Percentiles rank a stretch among this genome's conserved stretches.
phyloP scores from a whole-genome alignment of 2,329 filamentous ascomycete species.

The Colletotrichum tropicale region DNA sequence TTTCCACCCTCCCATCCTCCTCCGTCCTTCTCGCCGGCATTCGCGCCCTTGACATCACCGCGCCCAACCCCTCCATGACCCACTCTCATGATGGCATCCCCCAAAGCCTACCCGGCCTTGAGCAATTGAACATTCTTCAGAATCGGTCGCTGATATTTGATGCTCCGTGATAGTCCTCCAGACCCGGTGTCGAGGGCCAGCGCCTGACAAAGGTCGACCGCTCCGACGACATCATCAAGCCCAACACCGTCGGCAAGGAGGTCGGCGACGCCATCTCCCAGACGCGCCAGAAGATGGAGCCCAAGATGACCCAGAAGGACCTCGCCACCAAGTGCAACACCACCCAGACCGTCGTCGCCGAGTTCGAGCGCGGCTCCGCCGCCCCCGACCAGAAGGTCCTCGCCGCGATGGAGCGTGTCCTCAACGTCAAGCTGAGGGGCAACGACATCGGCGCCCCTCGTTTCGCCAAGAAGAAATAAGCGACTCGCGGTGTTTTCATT shows the following conservation, averaged over 20 bases:
- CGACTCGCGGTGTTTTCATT: not conserved
- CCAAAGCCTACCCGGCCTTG: not conserved
- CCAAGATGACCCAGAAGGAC: constrained; percentile 95
- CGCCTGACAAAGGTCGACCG: constrained; percentile 98
- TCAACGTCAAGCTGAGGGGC: constrained; percentile 89
- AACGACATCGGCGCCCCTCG: constrained; percentile 84
- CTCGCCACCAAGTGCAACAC: constrained; percentile 89
- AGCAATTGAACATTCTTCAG: not conserved
- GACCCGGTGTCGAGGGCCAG: constrained; percentile 77
- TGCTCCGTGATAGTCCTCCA: constrained; percentile 45
- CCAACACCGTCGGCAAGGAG: constrained; percentile 82
- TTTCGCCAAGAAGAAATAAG: constrained; percentile 73
- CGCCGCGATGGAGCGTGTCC: constrained; percentile 76
- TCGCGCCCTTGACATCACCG: constrained; percentile 12
- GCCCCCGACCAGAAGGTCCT: constrained; percentile 85
- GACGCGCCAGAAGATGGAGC: constrained; percentile 79
- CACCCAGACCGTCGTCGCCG: constrained; percentile 77
- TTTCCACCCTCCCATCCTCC: constrained; percentile 24
- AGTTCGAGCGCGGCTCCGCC: constrained; percentile 83
- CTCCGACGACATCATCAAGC: constrained; percentile 95
- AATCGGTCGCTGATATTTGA: constrained; percentile 19
- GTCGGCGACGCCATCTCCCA: constrained; percentile 85
- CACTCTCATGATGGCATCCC: not conserved
- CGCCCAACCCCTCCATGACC: not conserved
- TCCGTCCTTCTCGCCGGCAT: not conserved